Conservation (phyloP, 148 eudicot genomes). For the Oxyria digyna region DNA sequence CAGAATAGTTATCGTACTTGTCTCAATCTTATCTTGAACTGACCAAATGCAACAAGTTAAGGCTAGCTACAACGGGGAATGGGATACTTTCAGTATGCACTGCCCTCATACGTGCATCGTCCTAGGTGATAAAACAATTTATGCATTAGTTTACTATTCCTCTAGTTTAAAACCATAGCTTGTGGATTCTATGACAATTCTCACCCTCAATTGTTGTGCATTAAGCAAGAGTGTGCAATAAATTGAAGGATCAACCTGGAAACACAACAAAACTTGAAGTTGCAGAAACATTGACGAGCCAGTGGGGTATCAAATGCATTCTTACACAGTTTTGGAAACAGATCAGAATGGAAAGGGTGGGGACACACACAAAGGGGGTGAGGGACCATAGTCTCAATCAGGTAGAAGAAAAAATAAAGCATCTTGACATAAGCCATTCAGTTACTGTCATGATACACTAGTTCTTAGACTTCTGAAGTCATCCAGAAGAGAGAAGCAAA, state of each 20-base stretch:
- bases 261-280: background rate
- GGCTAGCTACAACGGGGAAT: background rate
- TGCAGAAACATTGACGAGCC: background rate
- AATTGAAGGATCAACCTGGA: background rate
- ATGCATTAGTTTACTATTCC: background rate
- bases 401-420: background rate
- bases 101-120: background rate
- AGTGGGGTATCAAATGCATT: background rate
- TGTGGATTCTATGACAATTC: background rate
- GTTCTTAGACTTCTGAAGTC: too few relatives aligned
- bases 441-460: too few relatives aligned
- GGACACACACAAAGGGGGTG: background rate
- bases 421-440: background rate
- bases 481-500: background rate
- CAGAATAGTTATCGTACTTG: slow-evolving; percentile 17
- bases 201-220: background rate
- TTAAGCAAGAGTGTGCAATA: background rate
- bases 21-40: background rate
- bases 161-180: background rate
- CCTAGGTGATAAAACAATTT: background rate
- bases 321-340: background rate
- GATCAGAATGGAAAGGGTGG: background rate
- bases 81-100: background rate
- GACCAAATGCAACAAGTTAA: background rate
- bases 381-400: background rate